Evolutionary conservation across 1,284 basidiomycete species (phyloP).

Genomic region (Ustilago shanxiensis): DNA sequence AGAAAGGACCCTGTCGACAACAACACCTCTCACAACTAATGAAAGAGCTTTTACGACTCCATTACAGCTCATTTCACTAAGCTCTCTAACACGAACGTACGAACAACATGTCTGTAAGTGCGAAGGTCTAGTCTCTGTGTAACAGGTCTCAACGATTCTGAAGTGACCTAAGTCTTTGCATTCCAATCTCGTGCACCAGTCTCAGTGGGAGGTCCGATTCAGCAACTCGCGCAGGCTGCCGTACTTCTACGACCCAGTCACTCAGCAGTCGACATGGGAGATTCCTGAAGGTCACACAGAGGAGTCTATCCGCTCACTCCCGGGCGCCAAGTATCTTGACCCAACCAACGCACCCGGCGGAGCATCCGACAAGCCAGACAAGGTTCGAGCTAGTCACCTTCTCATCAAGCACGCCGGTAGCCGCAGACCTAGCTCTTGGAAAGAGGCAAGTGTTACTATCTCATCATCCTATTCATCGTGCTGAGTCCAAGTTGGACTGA

Average conservation of each 20-base stretch:
- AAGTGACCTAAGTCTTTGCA: background rate
- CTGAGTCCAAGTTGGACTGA: too few relatives aligned
- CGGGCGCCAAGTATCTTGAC: slow-evolving; percentile 63
- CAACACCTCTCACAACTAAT: background rate
- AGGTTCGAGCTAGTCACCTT: slow-evolving; percentile 93
- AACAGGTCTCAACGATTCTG: too few relatives aligned
- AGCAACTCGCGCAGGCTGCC: slow-evolving; percentile 83
- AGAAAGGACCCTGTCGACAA: slow-evolving; percentile 6
- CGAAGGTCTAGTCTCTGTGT: background rate
- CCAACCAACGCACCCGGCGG: slow-evolving; percentile 48
- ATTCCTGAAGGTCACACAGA: slow-evolving; percentile 77
- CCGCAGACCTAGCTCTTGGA: slow-evolving; percentile 78
- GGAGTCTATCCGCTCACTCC: slow-evolving; percentile 59
- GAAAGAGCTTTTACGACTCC: background rate
- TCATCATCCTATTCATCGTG: too few relatives aligned
- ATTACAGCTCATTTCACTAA: background rate
- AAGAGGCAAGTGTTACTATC: slow-evolving; percentile 64
- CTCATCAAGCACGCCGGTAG: slow-evolving; percentile 91
- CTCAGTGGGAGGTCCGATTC: slow-evolving; percentile 72
- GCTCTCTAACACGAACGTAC: background rate
- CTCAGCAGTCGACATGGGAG: slow-evolving; percentile 85
- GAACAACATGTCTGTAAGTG: slow-evolving; percentile 18
- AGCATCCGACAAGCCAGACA: slow-evolving; percentile 69
- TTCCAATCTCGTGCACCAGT: slow-evolving; percentile 11
- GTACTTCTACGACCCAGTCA: slow-evolving; percentile 87